phyloP scores from a whole-genome alignment of 2,329 filamentous ascomycete species.

The Pseudogymnoascus verrucosus region DNA sequence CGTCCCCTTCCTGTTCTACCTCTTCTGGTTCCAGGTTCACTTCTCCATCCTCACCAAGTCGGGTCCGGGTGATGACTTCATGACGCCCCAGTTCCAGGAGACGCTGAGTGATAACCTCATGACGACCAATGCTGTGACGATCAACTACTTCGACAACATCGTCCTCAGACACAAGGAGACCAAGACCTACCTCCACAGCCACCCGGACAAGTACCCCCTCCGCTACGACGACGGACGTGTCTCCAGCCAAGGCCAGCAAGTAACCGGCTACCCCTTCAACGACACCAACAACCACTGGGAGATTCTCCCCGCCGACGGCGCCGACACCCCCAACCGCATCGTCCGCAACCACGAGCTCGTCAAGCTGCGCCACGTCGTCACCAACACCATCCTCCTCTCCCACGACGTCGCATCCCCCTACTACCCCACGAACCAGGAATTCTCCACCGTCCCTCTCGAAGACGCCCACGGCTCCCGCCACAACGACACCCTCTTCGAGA shows the following conservation, averaged over 20 bases:
- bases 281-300: slow-evolving; percentile 99
- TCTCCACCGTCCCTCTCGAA: slow-evolving; percentile 70
- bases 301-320: slow-evolving; percentile 63
- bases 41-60: slow-evolving; percentile 83
- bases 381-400: slow-evolving; percentile 77
- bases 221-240: slow-evolving; percentile 96
- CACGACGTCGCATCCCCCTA: slow-evolving; percentile 96
- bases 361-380: slow-evolving; percentile 77
- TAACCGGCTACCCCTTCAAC: slow-evolving; percentile 95
- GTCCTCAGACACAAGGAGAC: slow-evolving; percentile 94
- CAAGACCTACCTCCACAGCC: slow-evolving; percentile 91
- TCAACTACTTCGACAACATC: slow-evolving; percentile 85
- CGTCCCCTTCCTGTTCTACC: slow-evolving; percentile 92
- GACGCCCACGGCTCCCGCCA: slow-evolving; percentile 65
- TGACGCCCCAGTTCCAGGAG: slow-evolving; percentile 97
- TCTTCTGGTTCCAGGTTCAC: slow-evolving; percentile 99
- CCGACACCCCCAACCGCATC: slow-evolving; percentile 48
- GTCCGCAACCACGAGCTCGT: slow-evolving; percentile 82
- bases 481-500: slow-evolving; percentile 89
- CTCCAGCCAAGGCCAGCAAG: slow-evolving; percentile 94
- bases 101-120: slow-evolving; percentile 92
- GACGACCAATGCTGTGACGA: slow-evolving; percentile 74
- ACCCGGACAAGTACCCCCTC: slow-evolving; percentile 79
- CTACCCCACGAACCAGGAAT: slow-evolving; percentile 97
- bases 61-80: slow-evolving; percentile 95